phyloP scores from a whole-genome alignment of 2,329 filamentous ascomycete species.

The Xylaria arbuscula region DNA sequence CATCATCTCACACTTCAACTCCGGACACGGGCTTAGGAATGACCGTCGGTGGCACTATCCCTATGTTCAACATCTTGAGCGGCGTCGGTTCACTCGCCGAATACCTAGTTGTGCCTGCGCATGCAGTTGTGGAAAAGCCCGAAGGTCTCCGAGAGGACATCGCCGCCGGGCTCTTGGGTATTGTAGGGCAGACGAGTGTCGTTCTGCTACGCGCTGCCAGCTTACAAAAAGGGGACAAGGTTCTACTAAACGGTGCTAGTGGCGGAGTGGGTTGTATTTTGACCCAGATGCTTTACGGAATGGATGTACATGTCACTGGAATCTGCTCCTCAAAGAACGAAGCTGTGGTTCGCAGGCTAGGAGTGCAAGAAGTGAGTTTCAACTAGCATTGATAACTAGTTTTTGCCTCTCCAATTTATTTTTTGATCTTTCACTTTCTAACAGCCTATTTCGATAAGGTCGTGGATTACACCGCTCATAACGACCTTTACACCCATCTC shows the following conservation, averaged over 20 bases:
- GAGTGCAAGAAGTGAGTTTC: constrained; percentile 43
- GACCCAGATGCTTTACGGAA: constrained; percentile 40
- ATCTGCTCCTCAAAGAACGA: constrained; percentile 44
- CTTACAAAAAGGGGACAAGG: constrained; percentile 41
- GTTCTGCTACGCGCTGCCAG: constrained; percentile 44
- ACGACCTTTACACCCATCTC: constrained; percentile 37
- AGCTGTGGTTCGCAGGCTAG: constrained; percentile 40
- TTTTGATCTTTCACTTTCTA: not conserved
- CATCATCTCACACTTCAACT: constrained; percentile 24
- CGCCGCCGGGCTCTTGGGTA: constrained; percentile 50
- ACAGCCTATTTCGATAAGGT: constrained; percentile 31
- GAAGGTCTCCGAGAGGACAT: constrained; percentile 28
- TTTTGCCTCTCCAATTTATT: not conserved
- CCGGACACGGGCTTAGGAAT: constrained; percentile 42
- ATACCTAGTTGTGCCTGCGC: constrained; percentile 51
- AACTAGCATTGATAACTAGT: not conserved
- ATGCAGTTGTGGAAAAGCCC: constrained; percentile 47
- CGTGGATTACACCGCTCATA: constrained; percentile 42
- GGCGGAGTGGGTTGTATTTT: constrained; percentile 43
- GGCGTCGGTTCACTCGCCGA: constrained; percentile 52
- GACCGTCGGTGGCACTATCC: constrained; percentile 50
- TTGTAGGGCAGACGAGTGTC: constrained; percentile 52
- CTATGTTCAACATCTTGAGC: constrained; percentile 42
- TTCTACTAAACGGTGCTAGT: constrained; percentile 45
- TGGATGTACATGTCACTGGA: constrained; percentile 41